Base-by-base conservation (phyloP, 2,329 filamentous ascomycete species). In the Rutstroemia sp. region DNA sequence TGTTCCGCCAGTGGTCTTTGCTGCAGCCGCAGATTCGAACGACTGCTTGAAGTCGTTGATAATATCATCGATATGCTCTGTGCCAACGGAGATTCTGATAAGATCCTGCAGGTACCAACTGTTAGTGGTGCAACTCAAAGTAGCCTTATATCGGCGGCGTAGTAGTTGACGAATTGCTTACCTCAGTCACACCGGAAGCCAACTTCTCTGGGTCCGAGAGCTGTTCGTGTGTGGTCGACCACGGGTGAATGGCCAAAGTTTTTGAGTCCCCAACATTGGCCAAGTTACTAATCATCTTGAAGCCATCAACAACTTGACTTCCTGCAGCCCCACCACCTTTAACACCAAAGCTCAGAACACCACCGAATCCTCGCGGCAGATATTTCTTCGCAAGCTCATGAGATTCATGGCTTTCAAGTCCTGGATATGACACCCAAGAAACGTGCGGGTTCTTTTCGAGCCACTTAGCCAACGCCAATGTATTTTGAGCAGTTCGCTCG, bases 261-360 rank as follows among this genome's bases (percentile, higher is more conserved):
- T 97, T 97, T 49, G 88, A 89, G 71, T 97, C 92, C 57, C 92
- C 92, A 27, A 97, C 92, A 70, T 99, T 99, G 57, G 94, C 94
- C 64, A 97, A 76, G 74, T 97, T 96, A 17, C 90, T 95, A 66
- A 97, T 90, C 64, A 99, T 75, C 80, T 95, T 94, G 77, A 99
- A 95, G 64, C 84, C 84, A 73, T 99, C 94, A 52, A 97, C 94
- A 34, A 97, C 83, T 73, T 91, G 84, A 70, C 84, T 88, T 59
- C 94, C 92, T 16, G 88, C 90, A n/a, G 75, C 78, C 59, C 82
- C 89, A 58, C 89, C 91, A 2, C 92, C 92, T 76, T 95, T 95
- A 60, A 96, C 87, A 53, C 94, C 94, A 65, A 99, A 94, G 65
- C 88, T 95, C 61, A 99, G 73, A 17, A 99, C 92, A 66, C 94